Conservation (phyloP, 139 green algal species). For the Deuterostichococcus epilithicus region DNA sequence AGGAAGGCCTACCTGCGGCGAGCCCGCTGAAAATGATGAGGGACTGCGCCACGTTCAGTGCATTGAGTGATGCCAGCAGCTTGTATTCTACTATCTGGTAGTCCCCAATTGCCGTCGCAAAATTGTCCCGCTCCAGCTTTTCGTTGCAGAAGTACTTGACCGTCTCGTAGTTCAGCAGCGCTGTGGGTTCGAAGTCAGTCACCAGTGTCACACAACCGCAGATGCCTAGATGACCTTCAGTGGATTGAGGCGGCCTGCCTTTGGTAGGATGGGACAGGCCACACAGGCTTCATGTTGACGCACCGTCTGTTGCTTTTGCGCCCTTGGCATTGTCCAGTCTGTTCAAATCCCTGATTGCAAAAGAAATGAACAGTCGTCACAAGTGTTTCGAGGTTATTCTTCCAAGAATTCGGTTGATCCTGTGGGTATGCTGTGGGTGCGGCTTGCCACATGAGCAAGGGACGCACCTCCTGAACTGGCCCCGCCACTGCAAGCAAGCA, state of each 20-base stretch:
- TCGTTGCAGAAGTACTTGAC: conserved; percentile 85
- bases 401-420: too few species aligned
- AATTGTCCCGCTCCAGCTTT: conserved; percentile 54
- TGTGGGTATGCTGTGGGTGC: too few species aligned
- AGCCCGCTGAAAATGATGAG: conserved; percentile 76
- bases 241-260: too few species aligned
- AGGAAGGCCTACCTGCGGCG: conserved; percentile 12
- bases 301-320: conserved; percentile 66
- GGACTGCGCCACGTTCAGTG: conserved; percentile 81
- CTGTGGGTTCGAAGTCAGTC: background rate
- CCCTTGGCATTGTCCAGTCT: conserved; percentile 71
- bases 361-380: too few species aligned
- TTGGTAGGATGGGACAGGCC: too few species aligned
- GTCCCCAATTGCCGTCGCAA: conserved; percentile 54
- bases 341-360: conserved; percentile 50
- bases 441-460: background rate
- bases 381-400: too few species aligned
- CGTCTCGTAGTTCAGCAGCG: conserved; percentile 89
- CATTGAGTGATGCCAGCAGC: conserved; percentile 59
- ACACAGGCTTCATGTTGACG: too few species aligned
- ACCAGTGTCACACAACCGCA: too few species aligned
- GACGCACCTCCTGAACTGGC: conserved; percentile 59
- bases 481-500: too few species aligned
- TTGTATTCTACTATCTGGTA: conserved; percentile 59
- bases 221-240: too few species aligned